Evolutionary conservation across 1,284 basidiomycete genomes (phyloP).

Genomic region (Apiotrichum veenhuisii): DNA sequence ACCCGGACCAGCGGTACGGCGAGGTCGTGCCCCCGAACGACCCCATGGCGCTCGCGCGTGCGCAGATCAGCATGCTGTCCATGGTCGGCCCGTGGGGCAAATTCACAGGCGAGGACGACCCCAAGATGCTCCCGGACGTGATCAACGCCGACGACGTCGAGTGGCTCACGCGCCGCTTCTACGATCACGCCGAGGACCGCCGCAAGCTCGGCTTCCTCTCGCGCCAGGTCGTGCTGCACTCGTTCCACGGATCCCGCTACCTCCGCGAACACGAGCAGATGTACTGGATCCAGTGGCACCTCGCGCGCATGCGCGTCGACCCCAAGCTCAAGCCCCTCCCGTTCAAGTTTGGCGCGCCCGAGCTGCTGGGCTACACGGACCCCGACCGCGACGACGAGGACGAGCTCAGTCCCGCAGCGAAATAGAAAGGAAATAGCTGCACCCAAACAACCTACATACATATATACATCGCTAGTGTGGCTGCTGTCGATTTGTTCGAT

Average conservation of each 20-base stretch:
- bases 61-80: constrained; percentile 14
- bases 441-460: too few relatives aligned
- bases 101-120: constrained; percentile 5
- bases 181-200: constrained; percentile 9
- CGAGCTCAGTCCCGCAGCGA: too few relatives aligned
- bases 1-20: constrained; percentile 9
- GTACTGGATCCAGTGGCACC: constrained; percentile 18
- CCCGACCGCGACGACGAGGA: too few relatives aligned
- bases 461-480: too few relatives aligned
- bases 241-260: constrained; percentile 13
- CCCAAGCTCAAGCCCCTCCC: constrained; percentile 5
- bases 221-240: constrained; percentile 10
- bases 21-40: constrained; percentile 16
- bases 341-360: constrained; percentile 5
- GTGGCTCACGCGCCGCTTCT: constrained; percentile 14
- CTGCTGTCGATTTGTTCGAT: too few relatives aligned
- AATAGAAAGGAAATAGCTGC: too few relatives aligned
- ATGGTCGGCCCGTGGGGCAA: constrained; percentile 13
- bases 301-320: constrained; percentile 9
- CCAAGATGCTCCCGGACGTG: constrained; percentile 6
- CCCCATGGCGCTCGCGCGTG: constrained; percentile 8
- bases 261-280: constrained; percentile 19
- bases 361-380: not conserved
- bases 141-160: constrained; percentile 11
- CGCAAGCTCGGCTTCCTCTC: constrained; percentile 14